Evolutionary conservation across 176 grass and related monocot species (phyloP).

Genomic region (Phoenix dactylifera): DNA sequence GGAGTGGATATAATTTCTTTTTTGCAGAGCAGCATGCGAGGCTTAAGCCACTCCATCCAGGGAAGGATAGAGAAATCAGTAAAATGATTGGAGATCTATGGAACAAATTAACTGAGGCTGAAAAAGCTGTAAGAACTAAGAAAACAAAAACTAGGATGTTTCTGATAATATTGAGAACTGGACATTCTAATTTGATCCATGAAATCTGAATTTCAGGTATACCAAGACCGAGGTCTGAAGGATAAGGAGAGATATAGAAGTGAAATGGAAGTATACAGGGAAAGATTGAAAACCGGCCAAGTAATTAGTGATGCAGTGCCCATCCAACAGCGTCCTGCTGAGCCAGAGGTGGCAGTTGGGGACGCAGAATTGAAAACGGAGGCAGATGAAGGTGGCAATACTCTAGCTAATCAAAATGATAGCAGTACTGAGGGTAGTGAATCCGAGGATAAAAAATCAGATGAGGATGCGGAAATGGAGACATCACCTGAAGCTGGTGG

Average conservation of each 20-base stretch:
- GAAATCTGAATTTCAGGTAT: conserved; percentile 46
- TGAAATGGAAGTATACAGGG: conserved; percentile 57
- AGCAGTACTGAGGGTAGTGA: conserved; percentile 32
- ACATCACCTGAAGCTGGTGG: conserved; percentile 30
- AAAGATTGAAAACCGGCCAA: conserved; percentile 42
- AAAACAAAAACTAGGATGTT: no score
- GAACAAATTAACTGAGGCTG: conserved; percentile 57
- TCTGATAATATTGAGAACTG: no score
- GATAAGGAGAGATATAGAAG: conserved; percentile 78
- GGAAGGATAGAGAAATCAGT: conserved; percentile 78
- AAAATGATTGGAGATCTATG: conserved; percentile 81
- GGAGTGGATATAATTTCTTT: conserved; percentile 96
- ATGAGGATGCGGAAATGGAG: conserved; percentile 44
- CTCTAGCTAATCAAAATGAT: conserved; percentile 35
- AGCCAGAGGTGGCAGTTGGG: conserved; percentile 42
- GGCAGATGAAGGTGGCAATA: conserved; percentile 39
- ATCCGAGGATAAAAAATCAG: conserved; percentile 28
- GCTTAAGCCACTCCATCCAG: conserved; percentile 59
- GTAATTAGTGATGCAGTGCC: conserved; percentile 43
- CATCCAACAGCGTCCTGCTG: conserved; percentile 51
- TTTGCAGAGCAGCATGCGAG: conserved; percentile 86
- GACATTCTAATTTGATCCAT: no score
- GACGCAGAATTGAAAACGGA: conserved; percentile 29
- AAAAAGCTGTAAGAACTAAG: conserved; percentile 76
- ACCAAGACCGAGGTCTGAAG: conserved; percentile 67